A percentile compares a stretch with the other conserved stretches of the same genome.
These are phyloP conservation scores for Pseudocercospora cruenta DNA, from an alignment of 2,329 filamentous ascomycete genomes.

Conservation along the genomic window DNA sequence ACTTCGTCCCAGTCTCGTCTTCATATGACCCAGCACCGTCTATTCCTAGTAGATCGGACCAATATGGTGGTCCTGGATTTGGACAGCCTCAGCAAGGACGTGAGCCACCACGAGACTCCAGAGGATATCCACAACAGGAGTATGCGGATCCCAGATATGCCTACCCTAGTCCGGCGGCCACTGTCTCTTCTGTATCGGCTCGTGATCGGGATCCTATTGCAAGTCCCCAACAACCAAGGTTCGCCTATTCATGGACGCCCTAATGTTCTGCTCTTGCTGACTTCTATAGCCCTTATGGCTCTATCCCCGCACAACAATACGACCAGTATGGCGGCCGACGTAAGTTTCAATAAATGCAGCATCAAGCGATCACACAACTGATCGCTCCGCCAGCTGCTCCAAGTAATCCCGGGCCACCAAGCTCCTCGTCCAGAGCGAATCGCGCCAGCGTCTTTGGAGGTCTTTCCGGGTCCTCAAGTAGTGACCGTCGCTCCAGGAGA, in stretches of 20 bases:
- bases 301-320: conserved; percentile 32
- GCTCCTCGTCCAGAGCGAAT: conserved; percentile 21
- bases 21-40: conserved; percentile 31
- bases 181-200: conserved; percentile 34
- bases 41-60: conserved; percentile 33
- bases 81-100: conserved; percentile 29
- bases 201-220: conserved; percentile 31
- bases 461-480: conserved; percentile 17
- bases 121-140: conserved; percentile 35
- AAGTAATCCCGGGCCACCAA: conserved; percentile 20
- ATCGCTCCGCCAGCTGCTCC: conserved; percentile 33
- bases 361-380: conserved; percentile 25
- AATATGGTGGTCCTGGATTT: conserved; percentile 29
- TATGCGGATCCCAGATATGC: conserved; percentile 40
- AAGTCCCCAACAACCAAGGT: conserved; percentile 38
- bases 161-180: conserved; percentile 41
- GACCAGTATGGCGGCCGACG: conserved; percentile 38
- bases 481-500: conserved; percentile 23
- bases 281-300: conserved; percentile 34
- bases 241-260: conserved; percentile 28
- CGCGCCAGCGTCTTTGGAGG: conserved; percentile 28
- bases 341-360: conserved; percentile 35
- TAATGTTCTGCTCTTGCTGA: conserved; percentile 27
- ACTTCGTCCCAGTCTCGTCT: conserved; percentile 38
- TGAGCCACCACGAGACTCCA: conserved; percentile 32